Base-by-base conservation (phyloP, 176 grass and related monocot genomes). In the Oryza glumipatula region DNA sequence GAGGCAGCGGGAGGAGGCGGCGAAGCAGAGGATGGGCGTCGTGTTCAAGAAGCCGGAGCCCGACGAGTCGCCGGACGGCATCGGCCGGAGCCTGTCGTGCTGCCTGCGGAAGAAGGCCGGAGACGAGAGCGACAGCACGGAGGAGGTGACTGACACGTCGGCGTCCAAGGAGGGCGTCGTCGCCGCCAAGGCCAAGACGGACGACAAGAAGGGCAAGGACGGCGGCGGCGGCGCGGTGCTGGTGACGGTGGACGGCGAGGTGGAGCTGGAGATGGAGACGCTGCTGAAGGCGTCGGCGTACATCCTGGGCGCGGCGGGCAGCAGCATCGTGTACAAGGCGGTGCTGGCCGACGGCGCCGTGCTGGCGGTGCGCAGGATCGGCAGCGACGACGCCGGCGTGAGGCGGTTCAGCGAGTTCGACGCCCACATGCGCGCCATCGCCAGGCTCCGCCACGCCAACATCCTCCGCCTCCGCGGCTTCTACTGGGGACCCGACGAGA, bases 251-350 rank as follows among this genome's bases (percentile, higher is more conserved):
- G 93, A 95, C 64, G 77, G 89, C 44, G 87, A 78, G 17, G 63
- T 44, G 19, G 91, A 90, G 54, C 85, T 98, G 74, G 93, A 95
- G 86, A 73, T 95, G 66, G 96, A 98, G 87, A 90, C 85, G 45
- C 79, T 98, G 46, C 82, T 98, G 16, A 98, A 98, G 83, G 96
- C 93, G 0, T 93, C 93, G 22, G 96, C 96, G 21, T 98, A 95
- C 69, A 91, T 98, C 58, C 86, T 98, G 1, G 89, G 96, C 0
- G 85, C 91, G 6, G 87, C 77, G 16, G 96, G 77, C 65, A 61
- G 70, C n/a, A 95, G 89, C 82, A 95, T 98, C 60, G 93, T 98
- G 47, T 98, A 98, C 91, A 98, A 90, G 84, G 93, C 93, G 0
- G 96, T 95, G 76, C 76, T 95, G 23, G 89, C 65, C 78, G 89